Evolutionary conservation across 2,329 filamentous ascomycete species (phyloP), one percentile per base, ranked within the genome.

Genomic region (Lecanicillium sp.): DNA sequence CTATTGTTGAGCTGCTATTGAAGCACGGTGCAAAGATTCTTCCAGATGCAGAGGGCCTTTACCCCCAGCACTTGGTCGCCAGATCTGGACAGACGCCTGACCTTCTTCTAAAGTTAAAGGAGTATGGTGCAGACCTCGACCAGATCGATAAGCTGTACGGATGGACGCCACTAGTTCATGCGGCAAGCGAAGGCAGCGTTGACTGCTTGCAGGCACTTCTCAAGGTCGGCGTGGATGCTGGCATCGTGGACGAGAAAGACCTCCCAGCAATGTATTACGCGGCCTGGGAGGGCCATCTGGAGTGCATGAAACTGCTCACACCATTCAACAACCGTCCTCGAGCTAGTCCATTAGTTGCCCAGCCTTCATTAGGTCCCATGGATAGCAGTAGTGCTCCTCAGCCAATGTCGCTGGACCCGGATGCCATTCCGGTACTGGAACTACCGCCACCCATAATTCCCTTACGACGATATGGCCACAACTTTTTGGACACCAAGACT

Each of bases 181-280:
- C 92, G 3, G 92, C 92, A 9, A 95, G 89, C 56, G 92, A 98
- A 65, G 92, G 92, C 17, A 94, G 95, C 56, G 84, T 96, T 2
- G 80, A 84, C 18, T 96, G 89, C 54, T 69, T 98, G 31, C 77
- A 87, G 49, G 85, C 81, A 2, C 71, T 98, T 4, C 70, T 98
- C 10, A 78, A 87, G 38, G 78, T 84, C 46, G 83, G 84, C 7
- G 89, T 84, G 4, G 79, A 94, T 51, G 76, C 84, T 1, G 81
- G 81, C 47, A 84, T 88, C 39, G 65, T 87, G 31, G 92, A 98
- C 55, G 92, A 98, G 62, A 98, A 97, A 57, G 83, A 81, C 13
- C 72, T 97, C 4, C 87, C 89, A 3, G 89, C 92, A 19, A 88
- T 97, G 81, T 98, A 98, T 61, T 98, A 98, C 61, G 92, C 92